Base-by-base conservation (phyloP, 1,284 basidiomycete genomes). In the Cutaneotrichosporon sp. region DNA sequence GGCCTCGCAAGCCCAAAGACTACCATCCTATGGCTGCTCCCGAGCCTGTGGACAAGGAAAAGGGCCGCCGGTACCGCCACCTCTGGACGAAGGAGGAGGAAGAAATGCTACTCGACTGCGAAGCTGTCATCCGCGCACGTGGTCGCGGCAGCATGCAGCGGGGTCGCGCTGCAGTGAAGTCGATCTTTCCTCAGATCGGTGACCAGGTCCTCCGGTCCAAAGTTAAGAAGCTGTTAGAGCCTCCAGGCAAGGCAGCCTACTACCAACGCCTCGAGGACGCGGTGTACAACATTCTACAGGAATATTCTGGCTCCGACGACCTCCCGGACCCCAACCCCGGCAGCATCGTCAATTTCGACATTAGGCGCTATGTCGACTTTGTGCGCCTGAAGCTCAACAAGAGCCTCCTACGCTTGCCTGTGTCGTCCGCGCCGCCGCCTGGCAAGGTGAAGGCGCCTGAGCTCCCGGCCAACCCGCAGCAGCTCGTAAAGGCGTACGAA, bases 1-100 rank as follows among this genome's bases (percentile, higher is more conserved):
- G 33, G 26, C 42, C 26, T 19, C 26, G 38, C 19, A 42, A 48
- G 39, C 51, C 24, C 24, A 27, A 52, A 24, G 38, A 41, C 38
- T 41, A 41, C 38, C n/a, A 24, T 17, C 35, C 35, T 17, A 38
- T 38, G 20, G 19, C 24, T 12, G 3, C 17, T 26, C 42, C 43
- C 43, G 17, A 45, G 19, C 29, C 29, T 10, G 42, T 29, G n/a
- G 43, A 45, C 29, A 45, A 32, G 31, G 20, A 31, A 38, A 52
- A 46, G 26, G 41, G 51, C n/a, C 51, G 52, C 12, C 54, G 60
- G 3, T 46, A 57, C 57, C 81, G 88, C 48, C 89, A 88, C 67
- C 81, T 83, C 46, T 94, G 90, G 90, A 88, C 81, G 49, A 74
- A 81, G 44, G 87, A 91, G 45, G 90, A 85, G 57, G 90, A 94